Evolutionary conservation across 2,329 filamentous ascomycete genomes (phyloP).

Genomic region (Botrytis byssoidea): DNA sequence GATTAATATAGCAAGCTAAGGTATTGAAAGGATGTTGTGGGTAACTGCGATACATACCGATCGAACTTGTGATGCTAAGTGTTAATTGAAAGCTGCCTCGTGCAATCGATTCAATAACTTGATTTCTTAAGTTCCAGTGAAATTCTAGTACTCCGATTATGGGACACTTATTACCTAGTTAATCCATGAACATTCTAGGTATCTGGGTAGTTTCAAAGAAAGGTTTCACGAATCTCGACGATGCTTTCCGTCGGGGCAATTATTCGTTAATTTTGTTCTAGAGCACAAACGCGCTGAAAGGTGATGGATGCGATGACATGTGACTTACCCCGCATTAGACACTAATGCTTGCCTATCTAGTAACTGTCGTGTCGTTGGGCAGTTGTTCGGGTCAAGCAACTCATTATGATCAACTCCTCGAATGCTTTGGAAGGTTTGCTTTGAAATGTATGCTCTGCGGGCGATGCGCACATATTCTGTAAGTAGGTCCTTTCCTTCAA

Average conservation of each 20-base stretch:
- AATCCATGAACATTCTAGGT: background rate
- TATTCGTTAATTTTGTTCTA: too few species aligned
- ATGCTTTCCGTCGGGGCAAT: background rate
- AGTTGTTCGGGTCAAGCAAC: background rate
- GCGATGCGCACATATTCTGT: fast-evolving
- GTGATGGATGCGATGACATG: background rate
- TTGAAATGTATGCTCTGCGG: background rate
- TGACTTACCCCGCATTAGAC: background rate
- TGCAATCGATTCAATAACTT: background rate
- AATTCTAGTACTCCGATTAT: background rate
- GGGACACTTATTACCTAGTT: background rate
- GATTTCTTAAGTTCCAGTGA: background rate
- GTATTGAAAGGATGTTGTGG: background rate
- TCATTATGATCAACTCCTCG: background rate
- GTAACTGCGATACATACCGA: background rate
- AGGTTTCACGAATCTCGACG: background rate
- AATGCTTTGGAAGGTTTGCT: too few species aligned
- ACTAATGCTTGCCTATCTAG: too few species aligned
- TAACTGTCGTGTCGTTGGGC: background rate
- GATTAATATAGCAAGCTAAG: background rate
- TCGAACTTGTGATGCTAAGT: background rate
- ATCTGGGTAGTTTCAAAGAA: background rate
- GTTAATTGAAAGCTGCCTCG: background rate
- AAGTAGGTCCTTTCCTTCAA: too few species aligned
- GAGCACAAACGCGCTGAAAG: too few species aligned